Base-by-base conservation (phyloP, 2,329 filamentous ascomycete species). In the Coniochaeta sp. region DNA sequence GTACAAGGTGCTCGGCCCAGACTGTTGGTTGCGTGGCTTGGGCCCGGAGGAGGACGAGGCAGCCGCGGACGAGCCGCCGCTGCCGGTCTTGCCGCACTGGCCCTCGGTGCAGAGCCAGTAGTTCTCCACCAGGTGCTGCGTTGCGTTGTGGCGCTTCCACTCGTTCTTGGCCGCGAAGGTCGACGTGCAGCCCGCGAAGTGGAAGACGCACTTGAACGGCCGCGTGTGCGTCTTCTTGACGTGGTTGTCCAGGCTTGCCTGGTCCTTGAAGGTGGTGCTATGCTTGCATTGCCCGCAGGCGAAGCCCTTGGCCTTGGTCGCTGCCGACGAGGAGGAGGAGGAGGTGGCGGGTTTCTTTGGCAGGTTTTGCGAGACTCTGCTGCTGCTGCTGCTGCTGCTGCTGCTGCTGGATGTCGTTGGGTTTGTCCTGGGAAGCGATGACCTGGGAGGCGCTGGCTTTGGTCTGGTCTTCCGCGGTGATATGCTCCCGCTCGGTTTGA, bases 81-180 rank as follows among this genome's bases (percentile, higher is more conserved):
- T 56, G 54, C 4, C 47, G 12, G 69, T 66, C 28, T 74, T 69
- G 17, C 71, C 73, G 70, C 85, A 88, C 8, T 73, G 69, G 62
- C 84, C 88, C 34, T 89, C 77, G 64, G 87, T 82, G 75, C 93
- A 98, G 60, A 88, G 79, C 84, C 88, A 97, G 74, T 87, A 89
- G 52, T 82, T 77, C 3, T 90, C 78, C 59, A 87, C 83, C 24
- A 96, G 78, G 69, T 98, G 93, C 69, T 96, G 89, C 0, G 89
- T 89, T 34, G 80, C 77, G 67, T 93, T 85, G 70, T 98, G 93
- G 0, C 93, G 86, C 73, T 97, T 97, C 93, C 93, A 97, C 72
- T 97, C 93, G 70, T 96, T 96, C 76, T 96, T 96, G 65, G 82
- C 87, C 3, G 83, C 81, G 69, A 96, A 96, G 0, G 81, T 86